A percentile compares a stretch with the other conserved stretches of the same genome.
Conservation (phyloP, 352 stramenopile species). For the Globisporangium emineosum region DNA sequence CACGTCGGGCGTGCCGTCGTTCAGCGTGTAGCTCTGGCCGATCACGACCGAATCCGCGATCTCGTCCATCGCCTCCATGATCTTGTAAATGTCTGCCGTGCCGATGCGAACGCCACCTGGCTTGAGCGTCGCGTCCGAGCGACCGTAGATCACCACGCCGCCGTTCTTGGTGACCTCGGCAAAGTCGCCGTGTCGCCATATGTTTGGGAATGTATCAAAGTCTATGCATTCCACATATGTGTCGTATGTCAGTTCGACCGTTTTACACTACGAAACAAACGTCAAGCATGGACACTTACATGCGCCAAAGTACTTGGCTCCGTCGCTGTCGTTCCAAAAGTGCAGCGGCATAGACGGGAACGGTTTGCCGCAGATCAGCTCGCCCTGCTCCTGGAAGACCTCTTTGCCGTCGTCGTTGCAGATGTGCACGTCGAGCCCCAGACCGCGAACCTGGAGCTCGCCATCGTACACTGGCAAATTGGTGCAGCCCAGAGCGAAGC, state of each 20-base stretch:
- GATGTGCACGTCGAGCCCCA: constrained; percentile 79
- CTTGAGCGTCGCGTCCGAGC: constrained; percentile 77
- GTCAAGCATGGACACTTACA: constrained; percentile 34
- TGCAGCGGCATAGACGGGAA: constrained; percentile 84
- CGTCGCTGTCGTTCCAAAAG: constrained; percentile 76
- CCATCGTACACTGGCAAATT: constrained; percentile 78
- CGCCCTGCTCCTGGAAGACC: constrained; percentile 45
- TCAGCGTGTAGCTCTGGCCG: constrained; percentile 57
- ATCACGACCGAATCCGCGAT: constrained; percentile 68
- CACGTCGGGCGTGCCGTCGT: constrained; percentile 66
- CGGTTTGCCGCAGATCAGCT: constrained; percentile 68
- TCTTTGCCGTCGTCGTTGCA: constrained; percentile 60
- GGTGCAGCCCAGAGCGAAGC: constrained; percentile 69
- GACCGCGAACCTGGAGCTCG: constrained; percentile 74
- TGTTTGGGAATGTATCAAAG: constrained; percentile 72
- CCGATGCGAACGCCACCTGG: constrained; percentile 73
- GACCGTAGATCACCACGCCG: constrained; percentile 73
- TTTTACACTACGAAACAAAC: neutral
- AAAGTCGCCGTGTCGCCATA: constrained; percentile 86
- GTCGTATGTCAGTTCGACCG: neutral
- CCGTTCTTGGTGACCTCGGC: constrained; percentile 58
- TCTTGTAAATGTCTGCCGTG: constrained; percentile 79
- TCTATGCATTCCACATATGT: constrained; percentile 27
- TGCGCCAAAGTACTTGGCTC: constrained; percentile 72
- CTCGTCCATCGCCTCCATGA: constrained; percentile 64